phyloP scores from a whole-genome alignment of 768 basidiomycete species.

The Suillus bovinus region DNA sequence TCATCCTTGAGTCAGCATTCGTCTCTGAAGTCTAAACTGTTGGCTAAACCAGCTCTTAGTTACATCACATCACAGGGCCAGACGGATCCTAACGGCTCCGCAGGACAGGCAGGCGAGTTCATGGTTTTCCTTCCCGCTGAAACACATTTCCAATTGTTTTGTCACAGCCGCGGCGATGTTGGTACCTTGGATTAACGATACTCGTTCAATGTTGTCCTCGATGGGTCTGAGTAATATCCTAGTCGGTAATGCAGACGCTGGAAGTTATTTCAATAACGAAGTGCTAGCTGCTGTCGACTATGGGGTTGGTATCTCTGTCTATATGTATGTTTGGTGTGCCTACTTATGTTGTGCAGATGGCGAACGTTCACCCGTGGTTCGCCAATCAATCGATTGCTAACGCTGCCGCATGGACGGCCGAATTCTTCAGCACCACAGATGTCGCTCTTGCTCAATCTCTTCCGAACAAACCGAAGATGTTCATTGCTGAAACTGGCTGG shows the following conservation, averaged over 20 bases:
- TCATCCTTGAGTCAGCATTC: conserved; percentile 66
- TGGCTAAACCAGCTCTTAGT: conserved; percentile 36
- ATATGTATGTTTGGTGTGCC: conserved; percentile 2
- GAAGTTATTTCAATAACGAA: conserved; percentile 75
- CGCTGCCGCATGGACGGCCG: conserved; percentile 78
- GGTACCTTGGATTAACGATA: conserved; percentile 66
- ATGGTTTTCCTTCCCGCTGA: background rate
- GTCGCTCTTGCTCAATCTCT: conserved; percentile 54
- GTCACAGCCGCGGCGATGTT: conserved; percentile 58
- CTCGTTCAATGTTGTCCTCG: conserved; percentile 50
- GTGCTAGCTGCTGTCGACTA: conserved; percentile 68
- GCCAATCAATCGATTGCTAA: conserved; percentile 68
- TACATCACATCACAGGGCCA: conserved; percentile 55
- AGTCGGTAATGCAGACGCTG: conserved; percentile 85
- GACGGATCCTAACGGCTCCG: conserved; percentile 53
- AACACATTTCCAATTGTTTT: background rate
- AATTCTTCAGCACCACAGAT: conserved; percentile 75
- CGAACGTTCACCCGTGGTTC: conserved; percentile 95
- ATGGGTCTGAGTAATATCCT: conserved; percentile 65
- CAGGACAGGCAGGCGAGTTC: conserved; percentile 46
- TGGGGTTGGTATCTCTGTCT: conserved; percentile 50
- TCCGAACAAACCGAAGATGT: conserved; percentile 77
- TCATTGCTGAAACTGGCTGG: conserved; percentile 95
- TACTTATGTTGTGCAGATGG: conserved; percentile 49
- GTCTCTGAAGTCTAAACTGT: conserved; percentile 6